Conservation (phyloP, 768 basidiomycete genomes). For the Chalciporus chontae region DNA sequence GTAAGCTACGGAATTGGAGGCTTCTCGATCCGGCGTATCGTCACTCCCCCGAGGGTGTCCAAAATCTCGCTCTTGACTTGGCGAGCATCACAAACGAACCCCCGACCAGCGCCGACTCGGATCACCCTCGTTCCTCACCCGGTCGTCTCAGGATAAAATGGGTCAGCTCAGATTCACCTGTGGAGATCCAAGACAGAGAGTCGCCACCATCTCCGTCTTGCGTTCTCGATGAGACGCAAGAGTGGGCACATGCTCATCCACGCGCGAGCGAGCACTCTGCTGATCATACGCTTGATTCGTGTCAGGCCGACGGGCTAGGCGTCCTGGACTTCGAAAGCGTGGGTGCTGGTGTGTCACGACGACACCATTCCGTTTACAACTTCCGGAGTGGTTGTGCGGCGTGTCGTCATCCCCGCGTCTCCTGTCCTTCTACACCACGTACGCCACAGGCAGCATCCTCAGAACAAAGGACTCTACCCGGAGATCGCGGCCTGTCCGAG, state of each 20-base stretch:
- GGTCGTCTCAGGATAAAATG: constrained; percentile 17
- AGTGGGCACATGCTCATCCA: constrained; percentile 1
- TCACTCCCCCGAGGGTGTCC: constrained; percentile 7
- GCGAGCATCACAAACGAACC: constrained; percentile 8
- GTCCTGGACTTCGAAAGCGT: constrained; percentile 17
- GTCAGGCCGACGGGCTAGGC: neutral
- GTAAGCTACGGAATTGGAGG: constrained; percentile 24
- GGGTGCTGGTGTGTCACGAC: constrained; percentile 1
- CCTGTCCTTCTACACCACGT: constrained; percentile 9
- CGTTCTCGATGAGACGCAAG: constrained; percentile 1
- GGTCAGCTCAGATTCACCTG: constrained; percentile 10
- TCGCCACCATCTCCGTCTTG: constrained; percentile 3
- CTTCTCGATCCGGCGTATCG: constrained; percentile 18
- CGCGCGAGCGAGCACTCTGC: constrained; percentile 1
- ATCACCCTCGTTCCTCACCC: neutral
- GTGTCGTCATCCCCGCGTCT: constrained; percentile 22
- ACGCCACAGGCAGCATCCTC: constrained; percentile 3
- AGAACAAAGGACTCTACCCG: constrained; percentile 1
- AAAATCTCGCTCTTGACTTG: constrained; percentile 20
- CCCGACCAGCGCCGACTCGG: neutral
- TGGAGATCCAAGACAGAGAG: constrained; percentile 4
- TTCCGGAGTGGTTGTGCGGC: constrained; percentile 30
- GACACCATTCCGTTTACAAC: constrained; percentile 9
- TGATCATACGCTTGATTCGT: neutral
- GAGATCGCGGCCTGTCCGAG: neutral